These are phyloP conservation scores for Diaporthe sp. DNA, from an alignment of 2,329 filamentous ascomycete genomes.

Conservation along the genomic window DNA sequence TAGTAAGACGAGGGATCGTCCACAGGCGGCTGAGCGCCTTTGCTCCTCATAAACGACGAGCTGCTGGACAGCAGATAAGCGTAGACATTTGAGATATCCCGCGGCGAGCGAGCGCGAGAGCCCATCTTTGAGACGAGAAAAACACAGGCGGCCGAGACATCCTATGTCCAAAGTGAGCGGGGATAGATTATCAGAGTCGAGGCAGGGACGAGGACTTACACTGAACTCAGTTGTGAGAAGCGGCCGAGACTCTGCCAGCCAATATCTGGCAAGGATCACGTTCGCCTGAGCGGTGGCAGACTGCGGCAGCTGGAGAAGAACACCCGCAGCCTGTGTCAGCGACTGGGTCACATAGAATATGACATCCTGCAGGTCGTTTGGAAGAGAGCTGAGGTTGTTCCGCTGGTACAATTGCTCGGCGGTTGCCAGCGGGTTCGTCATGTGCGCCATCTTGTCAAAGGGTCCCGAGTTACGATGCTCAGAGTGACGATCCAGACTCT, in stretches of 20 bases:
- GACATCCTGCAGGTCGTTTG: conserved; percentile 78
- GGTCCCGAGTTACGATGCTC: not conserved
- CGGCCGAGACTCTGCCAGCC: conserved; percentile 67
- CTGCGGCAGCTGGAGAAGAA: conserved; percentile 87
- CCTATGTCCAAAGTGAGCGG: conserved; percentile 61
- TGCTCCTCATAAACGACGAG: conserved; percentile 66
- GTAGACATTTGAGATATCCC: conserved; percentile 88
- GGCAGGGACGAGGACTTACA: conserved; percentile 50
- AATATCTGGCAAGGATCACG: conserved; percentile 85
- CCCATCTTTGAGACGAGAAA: conserved; percentile 90
- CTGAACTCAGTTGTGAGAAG: conserved; percentile 72
- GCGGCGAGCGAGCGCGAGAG: conserved; percentile 79
- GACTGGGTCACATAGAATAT: conserved; percentile 80
- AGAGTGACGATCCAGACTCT: not conserved
- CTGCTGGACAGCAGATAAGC: conserved; percentile 79
- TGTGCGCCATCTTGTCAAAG: conserved; percentile 65
- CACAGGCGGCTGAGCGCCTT: conserved; percentile 47
- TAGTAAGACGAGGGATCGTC: conserved; percentile 72
- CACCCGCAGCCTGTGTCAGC: conserved; percentile 82
- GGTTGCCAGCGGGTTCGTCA: conserved; percentile 81
- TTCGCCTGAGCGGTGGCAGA: conserved; percentile 89
- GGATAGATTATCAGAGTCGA: no score
- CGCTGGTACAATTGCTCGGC: conserved; percentile 76
- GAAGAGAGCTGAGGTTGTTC: conserved; percentile 69
- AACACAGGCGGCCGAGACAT: conserved; percentile 84